Conservation (phyloP, 2,329 filamentous ascomycete genomes). For the Colletotrichum sp. region DNA sequence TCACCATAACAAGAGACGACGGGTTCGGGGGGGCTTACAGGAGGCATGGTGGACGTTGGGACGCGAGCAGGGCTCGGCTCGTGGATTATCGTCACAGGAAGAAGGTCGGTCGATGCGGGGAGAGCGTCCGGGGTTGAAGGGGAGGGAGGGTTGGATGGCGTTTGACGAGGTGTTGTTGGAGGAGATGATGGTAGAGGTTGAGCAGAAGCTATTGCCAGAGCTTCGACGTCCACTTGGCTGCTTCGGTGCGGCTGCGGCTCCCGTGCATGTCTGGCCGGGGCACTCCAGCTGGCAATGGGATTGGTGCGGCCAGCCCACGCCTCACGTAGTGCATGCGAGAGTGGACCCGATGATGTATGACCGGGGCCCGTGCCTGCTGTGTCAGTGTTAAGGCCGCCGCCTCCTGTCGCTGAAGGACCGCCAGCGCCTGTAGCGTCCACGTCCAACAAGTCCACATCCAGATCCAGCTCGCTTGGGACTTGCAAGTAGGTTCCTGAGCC, state of each 20-base stretch:
- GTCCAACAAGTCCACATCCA: not conserved
- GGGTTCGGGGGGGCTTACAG: constrained; percentile 48
- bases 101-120: constrained; percentile 29
- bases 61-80: constrained; percentile 24
- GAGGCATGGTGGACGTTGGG: constrained; percentile 55
- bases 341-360: constrained; percentile 20
- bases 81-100: constrained; percentile 10
- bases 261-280: constrained; percentile 13
- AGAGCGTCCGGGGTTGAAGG: constrained; percentile 31
- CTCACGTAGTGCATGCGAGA: constrained; percentile 9
- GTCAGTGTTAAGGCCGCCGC: constrained; percentile 29
- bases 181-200: constrained; percentile 48
- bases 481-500: constrained; percentile 24
- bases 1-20: constrained; percentile 6
- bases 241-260: constrained; percentile 19
- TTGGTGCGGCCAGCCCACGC: constrained; percentile 4
- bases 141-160: constrained; percentile 34
- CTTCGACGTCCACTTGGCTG: constrained; percentile 26
- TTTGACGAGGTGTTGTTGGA: constrained; percentile 39
- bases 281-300: constrained; percentile 6
- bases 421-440: not conserved
- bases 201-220: constrained; percentile 40
- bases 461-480: constrained; percentile 22
- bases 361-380: constrained; percentile 18
- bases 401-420: constrained; percentile 29